Evolutionary conservation across 2,329 filamentous ascomycete species (phyloP).

Genomic region (Microcyclospora tardicrescens): DNA sequence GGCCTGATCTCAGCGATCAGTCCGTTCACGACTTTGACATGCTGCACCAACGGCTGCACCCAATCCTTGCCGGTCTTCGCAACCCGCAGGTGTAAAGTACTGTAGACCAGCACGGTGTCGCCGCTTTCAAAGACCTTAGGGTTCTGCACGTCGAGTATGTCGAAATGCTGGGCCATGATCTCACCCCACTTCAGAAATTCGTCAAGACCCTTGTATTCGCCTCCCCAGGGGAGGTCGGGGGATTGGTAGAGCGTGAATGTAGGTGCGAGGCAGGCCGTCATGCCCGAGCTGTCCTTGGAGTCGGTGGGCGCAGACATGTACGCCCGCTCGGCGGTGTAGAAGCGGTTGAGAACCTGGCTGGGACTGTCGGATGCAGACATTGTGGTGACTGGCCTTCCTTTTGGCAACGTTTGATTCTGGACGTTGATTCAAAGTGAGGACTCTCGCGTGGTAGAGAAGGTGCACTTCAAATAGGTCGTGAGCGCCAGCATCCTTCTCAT

Average conservation of each 20-base stretch:
- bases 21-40: constrained; percentile 22
- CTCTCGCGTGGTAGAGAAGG: too few species aligned
- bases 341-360: constrained; percentile 17
- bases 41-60: constrained; percentile 20
- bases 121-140: constrained; percentile 23
- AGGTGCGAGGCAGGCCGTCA: constrained; percentile 17
- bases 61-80: constrained; percentile 21
- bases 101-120: constrained; percentile 17
- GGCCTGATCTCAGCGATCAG: constrained; percentile 20
- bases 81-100: constrained; percentile 18
- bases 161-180: constrained; percentile 19
- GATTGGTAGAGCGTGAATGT: constrained; percentile 21
- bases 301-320: constrained; percentile 23
- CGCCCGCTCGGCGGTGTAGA: constrained; percentile 24
- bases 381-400: too few species aligned
- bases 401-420: too few species aligned
- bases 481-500: too few species aligned
- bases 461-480: too few species aligned
- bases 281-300: constrained; percentile 20
- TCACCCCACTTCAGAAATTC: constrained; percentile 23
- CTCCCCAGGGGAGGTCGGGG: constrained; percentile 24
- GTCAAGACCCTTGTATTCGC: constrained; percentile 18
- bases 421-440: too few species aligned
- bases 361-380: too few species aligned
- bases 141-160: constrained; percentile 20